Evolutionary conservation across 2,329 filamentous ascomycete genomes (phyloP).

Genomic region (Fusarium siculi): DNA sequence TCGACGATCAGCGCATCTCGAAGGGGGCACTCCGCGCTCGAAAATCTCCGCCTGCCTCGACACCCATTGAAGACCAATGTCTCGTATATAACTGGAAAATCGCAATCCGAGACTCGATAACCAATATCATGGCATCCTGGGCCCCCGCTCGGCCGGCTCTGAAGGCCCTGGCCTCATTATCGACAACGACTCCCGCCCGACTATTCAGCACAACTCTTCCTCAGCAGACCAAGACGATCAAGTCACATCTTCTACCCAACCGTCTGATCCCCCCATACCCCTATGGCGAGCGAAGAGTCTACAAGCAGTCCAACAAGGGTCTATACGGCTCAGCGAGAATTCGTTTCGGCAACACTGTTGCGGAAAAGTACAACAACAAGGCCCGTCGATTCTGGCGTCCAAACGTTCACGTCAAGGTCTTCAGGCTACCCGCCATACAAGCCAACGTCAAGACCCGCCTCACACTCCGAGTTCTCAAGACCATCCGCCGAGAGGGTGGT

Average conservation of each 20-base stretch:
- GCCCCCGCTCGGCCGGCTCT: conserved; percentile 35
- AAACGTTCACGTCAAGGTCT: conserved; percentile 75
- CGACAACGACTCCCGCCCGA: conserved; percentile 29
- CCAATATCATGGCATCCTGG: conserved; percentile 38
- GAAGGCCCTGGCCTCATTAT: conserved; percentile 31
- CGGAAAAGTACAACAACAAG: conserved; percentile 75
- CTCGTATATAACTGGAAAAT: conserved; percentile 22
- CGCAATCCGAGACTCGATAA: neutral
- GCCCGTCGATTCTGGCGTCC: conserved; percentile 78
- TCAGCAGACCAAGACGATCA: conserved; percentile 54
- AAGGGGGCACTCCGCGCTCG: conserved; percentile 29
- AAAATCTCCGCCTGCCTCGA: conserved; percentile 9
- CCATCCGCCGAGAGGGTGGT: conserved; percentile 86
- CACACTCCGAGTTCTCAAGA: conserved; percentile 75
- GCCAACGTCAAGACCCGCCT: conserved; percentile 74
- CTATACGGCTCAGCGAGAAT: conserved; percentile 78
- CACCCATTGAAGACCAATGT: conserved; percentile 41
- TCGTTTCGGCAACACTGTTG: conserved; percentile 83
- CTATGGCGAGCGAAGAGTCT: conserved; percentile 74
- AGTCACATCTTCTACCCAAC: conserved; percentile 56
- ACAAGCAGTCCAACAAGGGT: conserved; percentile 83
- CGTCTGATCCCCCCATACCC: conserved; percentile 74
- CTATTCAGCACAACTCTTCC: conserved; percentile 53
- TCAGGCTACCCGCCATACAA: conserved; percentile 72
- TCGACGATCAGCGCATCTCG: conserved; percentile 38